Percentiles rank a stretch among this genome's conserved stretches.
phyloP scores from a whole-genome alignment of 768 basidiomycete genomes.

The Scleroderma citrinum region DNA sequence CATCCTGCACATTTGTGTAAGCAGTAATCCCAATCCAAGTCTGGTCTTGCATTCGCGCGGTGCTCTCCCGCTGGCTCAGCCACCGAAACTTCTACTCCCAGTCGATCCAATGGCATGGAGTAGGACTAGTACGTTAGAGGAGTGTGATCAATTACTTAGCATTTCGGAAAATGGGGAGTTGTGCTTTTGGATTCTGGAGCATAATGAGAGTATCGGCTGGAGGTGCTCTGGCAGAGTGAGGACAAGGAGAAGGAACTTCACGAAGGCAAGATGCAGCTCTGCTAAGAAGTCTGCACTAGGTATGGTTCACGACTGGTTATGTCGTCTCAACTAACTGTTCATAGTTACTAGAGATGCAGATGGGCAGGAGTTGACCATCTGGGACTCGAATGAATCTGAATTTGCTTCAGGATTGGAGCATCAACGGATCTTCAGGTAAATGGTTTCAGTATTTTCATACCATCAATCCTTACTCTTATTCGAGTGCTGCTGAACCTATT shows the following conservation, averaged over 20 bases:
- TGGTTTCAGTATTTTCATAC: not conserved
- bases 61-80: constrained; percentile 45
- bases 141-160: constrained; percentile 73
- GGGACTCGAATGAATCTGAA: constrained; percentile 94
- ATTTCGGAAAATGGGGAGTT: constrained; percentile 71
- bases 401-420: constrained; percentile 89
- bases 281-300: constrained; percentile 89
- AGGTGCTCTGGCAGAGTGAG: constrained; percentile 66
- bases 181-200: constrained; percentile 79
- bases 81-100: constrained; percentile 54
- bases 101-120: constrained; percentile 91
- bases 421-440: constrained; percentile 54
- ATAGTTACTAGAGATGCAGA: constrained; percentile 55
- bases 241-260: constrained; percentile 61
- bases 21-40: constrained; percentile 28
- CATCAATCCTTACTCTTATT: not conserved
- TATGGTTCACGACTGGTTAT: constrained; percentile 30
- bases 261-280: constrained; percentile 79
- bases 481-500: constrained; percentile 46
- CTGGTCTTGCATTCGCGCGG: constrained; percentile 45
- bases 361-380: constrained; percentile 84
- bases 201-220: constrained; percentile 39
- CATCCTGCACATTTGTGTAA: constrained; percentile 51
- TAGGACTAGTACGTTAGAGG: constrained; percentile 36
- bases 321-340: constrained; percentile 3